Percentiles rank a stretch among this genome's conserved stretches.
Conservation (phyloP, 2,329 filamentous ascomycete genomes). For the Escovopsis sp. region DNA sequence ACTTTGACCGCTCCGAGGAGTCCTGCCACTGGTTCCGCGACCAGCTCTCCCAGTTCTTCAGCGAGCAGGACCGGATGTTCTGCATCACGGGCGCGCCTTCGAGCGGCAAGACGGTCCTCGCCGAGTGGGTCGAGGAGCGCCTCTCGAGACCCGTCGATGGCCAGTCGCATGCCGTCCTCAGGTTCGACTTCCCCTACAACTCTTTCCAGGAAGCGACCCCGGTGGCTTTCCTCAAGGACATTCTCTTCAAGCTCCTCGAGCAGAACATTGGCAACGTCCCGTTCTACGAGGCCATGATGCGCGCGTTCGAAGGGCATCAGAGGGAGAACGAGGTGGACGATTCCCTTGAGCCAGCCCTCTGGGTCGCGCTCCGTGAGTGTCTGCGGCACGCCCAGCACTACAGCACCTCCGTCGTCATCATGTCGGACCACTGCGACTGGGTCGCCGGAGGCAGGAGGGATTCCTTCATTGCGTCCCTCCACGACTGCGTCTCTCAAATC, state of each 20-base stretch:
- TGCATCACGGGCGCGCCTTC: constrained; percentile 20
- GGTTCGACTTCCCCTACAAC: constrained; percentile 23
- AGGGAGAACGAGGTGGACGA: constrained; percentile 9
- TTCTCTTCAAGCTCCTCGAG: constrained; percentile 24
- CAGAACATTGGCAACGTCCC: constrained; percentile 22
- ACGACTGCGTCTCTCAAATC: constrained; percentile 15
- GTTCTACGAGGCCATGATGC: constrained; percentile 18
- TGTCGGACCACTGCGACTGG: constrained; percentile 25
- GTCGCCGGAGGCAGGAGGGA: constrained; percentile 12
- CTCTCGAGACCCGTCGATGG: constrained; percentile 23
- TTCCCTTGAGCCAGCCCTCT: constrained; percentile 18
- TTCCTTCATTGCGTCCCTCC: constrained; percentile 19
- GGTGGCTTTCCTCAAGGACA: constrained; percentile 20
- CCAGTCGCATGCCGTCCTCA: constrained; percentile 20
- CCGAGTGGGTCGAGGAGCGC: constrained; percentile 25
- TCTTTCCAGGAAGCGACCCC: constrained; percentile 16
- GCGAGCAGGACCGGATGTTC: constrained; percentile 19
- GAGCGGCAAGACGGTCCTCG: constrained; percentile 23
- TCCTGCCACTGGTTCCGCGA: constrained; percentile 26
- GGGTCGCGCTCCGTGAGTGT: constrained; percentile 19
- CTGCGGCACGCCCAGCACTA: constrained; percentile 17
- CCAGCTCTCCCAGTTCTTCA: constrained; percentile 20
- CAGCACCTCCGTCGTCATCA: constrained; percentile 16
- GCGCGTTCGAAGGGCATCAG: constrained; percentile 13
- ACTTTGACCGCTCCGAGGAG: constrained; percentile 22